Percentiles rank a stretch among this genome's conserved stretches.
phyloP scores from a whole-genome alignment of 768 basidiomycete species.

The Mycena indigotica region DNA sequence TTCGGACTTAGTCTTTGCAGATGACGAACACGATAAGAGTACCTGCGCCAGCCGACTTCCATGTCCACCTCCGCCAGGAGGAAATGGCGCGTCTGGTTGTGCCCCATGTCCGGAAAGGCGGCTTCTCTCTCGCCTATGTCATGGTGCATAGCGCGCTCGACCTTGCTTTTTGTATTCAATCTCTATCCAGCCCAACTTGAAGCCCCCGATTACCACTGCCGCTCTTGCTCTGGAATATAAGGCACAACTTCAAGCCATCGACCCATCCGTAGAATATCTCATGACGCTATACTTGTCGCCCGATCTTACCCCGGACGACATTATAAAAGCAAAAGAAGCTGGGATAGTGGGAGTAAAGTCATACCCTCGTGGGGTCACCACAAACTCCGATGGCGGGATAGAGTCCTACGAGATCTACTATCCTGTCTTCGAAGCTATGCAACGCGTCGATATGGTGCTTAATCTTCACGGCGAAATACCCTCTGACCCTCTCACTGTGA shows the following conservation, averaged over 20 bases:
- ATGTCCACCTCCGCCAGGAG: slow-evolving; percentile 95
- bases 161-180: slow-evolving; percentile 8
- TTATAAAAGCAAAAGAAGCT: slow-evolving; percentile 81
- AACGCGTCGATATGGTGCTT: slow-evolving; percentile 89
- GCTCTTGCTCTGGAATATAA: slow-evolving; percentile 83
- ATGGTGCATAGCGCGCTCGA: slow-evolving; percentile 62
- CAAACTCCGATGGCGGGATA: slow-evolving; percentile 94
- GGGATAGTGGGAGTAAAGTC: slow-evolving; percentile 94
- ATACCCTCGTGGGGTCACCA: slow-evolving; percentile 96
- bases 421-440: slow-evolving; percentile 91
- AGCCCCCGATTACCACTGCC: slow-evolving; percentile 83
- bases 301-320: slow-evolving; percentile 86
- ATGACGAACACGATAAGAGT: slow-evolving; percentile 29
- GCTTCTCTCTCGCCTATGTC: slow-evolving; percentile 90
- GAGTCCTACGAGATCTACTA: slow-evolving; percentile 95
- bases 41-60: slow-evolving; percentile 83
- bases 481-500: slow-evolving; percentile 53
- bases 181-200: slow-evolving; percentile 78
- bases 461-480: slow-evolving; percentile 98
- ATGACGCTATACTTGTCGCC: slow-evolving; percentile 97
- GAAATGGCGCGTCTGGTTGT: slow-evolving; percentile 79
- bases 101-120: slow-evolving; percentile 88
- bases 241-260: slow-evolving; percentile 69
- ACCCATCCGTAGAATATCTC: slow-evolving; percentile 79
- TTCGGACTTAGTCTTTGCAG: no score